Evolutionary conservation across 2,329 filamentous ascomycete species (phyloP), one percentile per base, ranked within the genome.

Genomic region (Pezicula neosporulosa): DNA sequence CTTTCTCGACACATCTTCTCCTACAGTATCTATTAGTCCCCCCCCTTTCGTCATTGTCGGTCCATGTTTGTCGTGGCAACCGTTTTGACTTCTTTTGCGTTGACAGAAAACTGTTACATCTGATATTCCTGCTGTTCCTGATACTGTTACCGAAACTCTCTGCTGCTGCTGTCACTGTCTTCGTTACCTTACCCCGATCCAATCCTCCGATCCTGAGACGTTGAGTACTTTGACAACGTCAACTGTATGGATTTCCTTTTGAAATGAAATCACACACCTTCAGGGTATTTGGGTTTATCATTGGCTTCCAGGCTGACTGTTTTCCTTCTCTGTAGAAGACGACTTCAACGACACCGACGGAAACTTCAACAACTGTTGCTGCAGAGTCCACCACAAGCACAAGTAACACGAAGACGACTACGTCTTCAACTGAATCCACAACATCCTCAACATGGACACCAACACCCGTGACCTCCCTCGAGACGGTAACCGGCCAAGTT

Each of bases 401-500:
- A 24, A 24, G 1, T 24, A 24, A 24, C 24, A 24, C 24, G 24
- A 24, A 61, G 12, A 51, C 57, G n/a, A 51, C 60, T 12, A 60
- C 57, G 16, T 56, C 60, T 27, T 51, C 44, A 9, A 38, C 49
- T 30, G 51, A 60, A 43, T 58, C 56, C 16, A 61, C 56, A 39
- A 57, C 53, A 38, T 60, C 56, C 44, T 57, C 61, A 15, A 61
- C 60, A n/a, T 67, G 63, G 66, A 62, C 67, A 18, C 60, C 69
- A 18, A 68, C 66, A 9, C 71, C 69, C 8, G 65, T 63, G 16
- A 59, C 61, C 12, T 70, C 68, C 7, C 60, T 81, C 2, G 69
- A 76, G 60, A 85, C 82, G 0, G 73, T 85, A 9, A 85, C 80
- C 9, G 80, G 81, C 16, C 74, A 68, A 5, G 68, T 82, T 19